Evolutionary conservation across 2,329 filamentous ascomycete species (phyloP).

Genomic region (Apiospora phragmitis): DNA sequence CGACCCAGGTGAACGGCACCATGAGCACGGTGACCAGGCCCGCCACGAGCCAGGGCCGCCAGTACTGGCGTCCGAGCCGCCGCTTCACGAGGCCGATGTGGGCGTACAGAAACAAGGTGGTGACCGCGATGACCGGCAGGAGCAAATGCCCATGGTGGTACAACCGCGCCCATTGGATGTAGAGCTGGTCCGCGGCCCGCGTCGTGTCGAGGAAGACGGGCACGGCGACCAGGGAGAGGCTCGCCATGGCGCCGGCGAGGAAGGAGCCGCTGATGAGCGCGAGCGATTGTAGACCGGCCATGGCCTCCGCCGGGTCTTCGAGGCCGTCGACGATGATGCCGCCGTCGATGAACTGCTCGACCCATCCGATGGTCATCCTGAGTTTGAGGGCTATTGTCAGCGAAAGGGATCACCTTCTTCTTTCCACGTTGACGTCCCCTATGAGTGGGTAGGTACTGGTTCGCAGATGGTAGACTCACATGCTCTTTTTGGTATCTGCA

Average conservation of each 20-base stretch:
- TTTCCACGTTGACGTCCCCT: no score
- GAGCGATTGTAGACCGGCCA: not conserved
- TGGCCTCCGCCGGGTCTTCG: not conserved
- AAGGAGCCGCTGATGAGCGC: not conserved
- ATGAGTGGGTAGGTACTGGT: no score
- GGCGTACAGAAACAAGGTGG: not conserved
- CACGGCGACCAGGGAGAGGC: slow-evolving; percentile 28
- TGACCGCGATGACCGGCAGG: slow-evolving; percentile 31
- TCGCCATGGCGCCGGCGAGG: slow-evolving; percentile 15
- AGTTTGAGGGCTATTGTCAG: no score
- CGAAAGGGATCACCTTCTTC: no score
- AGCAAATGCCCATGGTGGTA: slow-evolving; percentile 34
- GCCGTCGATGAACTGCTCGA: slow-evolving; percentile 39
- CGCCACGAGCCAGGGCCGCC: slow-evolving; percentile 26
- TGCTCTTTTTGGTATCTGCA: slow-evolving; percentile 47
- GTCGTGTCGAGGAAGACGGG: slow-evolving; percentile 34
- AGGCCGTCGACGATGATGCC: not conserved
- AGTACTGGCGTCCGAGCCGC: slow-evolving; percentile 17
- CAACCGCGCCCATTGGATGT: slow-evolving; percentile 32
- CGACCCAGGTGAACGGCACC: slow-evolving; percentile 38
- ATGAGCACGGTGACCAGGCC: slow-evolving; percentile 31
- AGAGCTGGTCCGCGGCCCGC: slow-evolving; percentile 24
- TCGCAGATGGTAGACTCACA: not conserved
- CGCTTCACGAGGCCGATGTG: not conserved
- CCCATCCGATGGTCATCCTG: slow-evolving; percentile 48